phyloP scores from a whole-genome alignment of 2,329 filamentous ascomycete species.

The Scedosporium apiospermum region DNA sequence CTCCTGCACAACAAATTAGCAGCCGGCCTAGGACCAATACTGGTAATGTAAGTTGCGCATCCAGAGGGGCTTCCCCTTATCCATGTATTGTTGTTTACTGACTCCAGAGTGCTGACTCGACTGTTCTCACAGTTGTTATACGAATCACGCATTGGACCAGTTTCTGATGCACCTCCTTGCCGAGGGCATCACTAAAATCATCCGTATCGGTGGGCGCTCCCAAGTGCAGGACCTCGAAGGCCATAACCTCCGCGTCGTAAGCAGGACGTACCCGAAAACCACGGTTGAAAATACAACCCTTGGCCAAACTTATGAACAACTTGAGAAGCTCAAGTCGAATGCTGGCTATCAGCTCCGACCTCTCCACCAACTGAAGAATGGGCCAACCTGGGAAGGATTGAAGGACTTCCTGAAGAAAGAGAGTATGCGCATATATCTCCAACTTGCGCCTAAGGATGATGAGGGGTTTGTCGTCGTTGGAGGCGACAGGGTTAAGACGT shows the following conservation, averaged over 20 bases:
- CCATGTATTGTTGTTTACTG: background rate
- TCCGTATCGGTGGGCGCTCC: slow-evolving; percentile 54
- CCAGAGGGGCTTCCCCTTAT: background rate
- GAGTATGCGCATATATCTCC: background rate
- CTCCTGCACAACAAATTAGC: slow-evolving; percentile 34
- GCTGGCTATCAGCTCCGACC: background rate
- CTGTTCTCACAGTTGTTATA: slow-evolving; percentile 53
- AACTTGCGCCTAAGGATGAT: background rate
- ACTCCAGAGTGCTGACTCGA: slow-evolving; percentile 43
- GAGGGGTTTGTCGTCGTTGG: background rate
- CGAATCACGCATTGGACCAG: slow-evolving; percentile 58
- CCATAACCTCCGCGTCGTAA: slow-evolving; percentile 17
- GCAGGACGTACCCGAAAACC: slow-evolving; percentile 26
- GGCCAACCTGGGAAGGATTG: slow-evolving; percentile 16
- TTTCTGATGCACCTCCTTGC: slow-evolving; percentile 55
- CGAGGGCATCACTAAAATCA: slow-evolving; percentile 48
- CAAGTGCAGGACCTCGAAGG: background rate
- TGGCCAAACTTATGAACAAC: background rate
- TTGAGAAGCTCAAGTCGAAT: background rate
- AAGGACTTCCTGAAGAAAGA: background rate
- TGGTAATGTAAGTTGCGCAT: slow-evolving; percentile 17
- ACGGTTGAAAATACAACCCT: background rate
- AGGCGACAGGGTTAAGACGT: background rate
- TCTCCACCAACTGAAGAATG: slow-evolving; percentile 23
- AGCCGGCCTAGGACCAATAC: slow-evolving; percentile 34